Percentiles rank a stretch among this genome's conserved stretches.
Conservation (phyloP, 2,329 filamentous ascomycete genomes). For the Hortaea werneckii region DNA sequence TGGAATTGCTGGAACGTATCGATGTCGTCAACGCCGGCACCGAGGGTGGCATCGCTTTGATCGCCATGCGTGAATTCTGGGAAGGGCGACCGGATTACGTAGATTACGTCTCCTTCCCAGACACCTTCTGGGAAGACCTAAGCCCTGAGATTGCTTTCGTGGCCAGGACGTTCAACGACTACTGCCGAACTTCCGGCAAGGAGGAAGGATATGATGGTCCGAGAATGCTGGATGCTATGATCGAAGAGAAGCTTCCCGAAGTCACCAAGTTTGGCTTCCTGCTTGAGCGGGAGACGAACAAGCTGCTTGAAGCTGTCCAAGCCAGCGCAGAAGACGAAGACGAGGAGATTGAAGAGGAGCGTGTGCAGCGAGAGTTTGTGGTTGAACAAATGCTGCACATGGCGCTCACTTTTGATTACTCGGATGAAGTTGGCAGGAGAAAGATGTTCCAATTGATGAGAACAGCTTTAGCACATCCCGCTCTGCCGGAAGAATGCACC, state of each 20-base stretch:
- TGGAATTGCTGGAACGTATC: slow-evolving; percentile 87
- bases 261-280: slow-evolving; percentile 85
- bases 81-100: slow-evolving; percentile 77
- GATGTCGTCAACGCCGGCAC: slow-evolving; percentile 84
- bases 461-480: slow-evolving; percentile 72
- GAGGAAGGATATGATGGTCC: slow-evolving; percentile 41
- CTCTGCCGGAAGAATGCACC: slow-evolving; percentile 85
- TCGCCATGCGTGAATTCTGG: slow-evolving; percentile 96
- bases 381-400: slow-evolving; percentile 93
- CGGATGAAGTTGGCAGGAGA: slow-evolving; percentile 87
- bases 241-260: slow-evolving; percentile 91
- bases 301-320: slow-evolving; percentile 54
- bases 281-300: slow-evolving; percentile 68
- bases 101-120: slow-evolving; percentile 56
- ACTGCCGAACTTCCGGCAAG: slow-evolving; percentile 60
- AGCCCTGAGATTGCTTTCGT: slow-evolving; percentile 83
- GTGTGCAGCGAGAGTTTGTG: slow-evolving; percentile 85
- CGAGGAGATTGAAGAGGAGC: slow-evolving; percentile 54
- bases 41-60: slow-evolving; percentile 80
- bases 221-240: slow-evolving; percentile 62
- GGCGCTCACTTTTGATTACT: slow-evolving; percentile 84
- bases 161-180: slow-evolving; percentile 87
- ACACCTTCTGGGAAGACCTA: slow-evolving; percentile 69
- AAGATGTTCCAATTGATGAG: slow-evolving; percentile 93
- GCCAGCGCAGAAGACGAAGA: slow-evolving; percentile 42